phyloP scores from a whole-genome alignment of 106 monocot genomes.

The Allium cepa region DNA sequence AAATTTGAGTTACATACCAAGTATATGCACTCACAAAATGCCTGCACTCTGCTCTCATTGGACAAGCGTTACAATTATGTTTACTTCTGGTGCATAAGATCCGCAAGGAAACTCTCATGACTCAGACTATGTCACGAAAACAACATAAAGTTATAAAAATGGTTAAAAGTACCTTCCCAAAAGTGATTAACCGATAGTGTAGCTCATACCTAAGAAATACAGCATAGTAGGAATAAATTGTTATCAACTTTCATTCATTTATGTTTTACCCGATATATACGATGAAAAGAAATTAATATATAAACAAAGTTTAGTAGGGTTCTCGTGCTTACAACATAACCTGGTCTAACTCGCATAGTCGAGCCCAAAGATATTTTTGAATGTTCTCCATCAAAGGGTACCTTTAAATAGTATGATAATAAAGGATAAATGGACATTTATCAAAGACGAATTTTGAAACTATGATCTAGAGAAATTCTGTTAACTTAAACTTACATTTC shows the following conservation, averaged over 20 bases:
- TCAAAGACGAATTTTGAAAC: no score
- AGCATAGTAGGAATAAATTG: not conserved
- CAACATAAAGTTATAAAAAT: no score
- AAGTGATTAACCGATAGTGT: constrained; percentile 79
- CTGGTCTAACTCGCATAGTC: constrained; percentile 59
- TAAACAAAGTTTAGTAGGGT: not conserved
- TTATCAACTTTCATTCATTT: not conserved
- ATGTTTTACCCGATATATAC: no score
- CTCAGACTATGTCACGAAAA: not conserved
- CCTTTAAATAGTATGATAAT: no score
- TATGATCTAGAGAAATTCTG: no score
- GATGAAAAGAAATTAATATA: not conserved
- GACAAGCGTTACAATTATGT: constrained; percentile 73
- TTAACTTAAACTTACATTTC: constrained; percentile 54
- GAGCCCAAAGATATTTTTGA: constrained; percentile 69
- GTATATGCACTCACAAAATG: constrained; percentile 83
- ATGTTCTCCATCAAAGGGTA: constrained; percentile 84
- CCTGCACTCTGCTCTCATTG: constrained; percentile 69
- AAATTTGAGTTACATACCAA: constrained; percentile 23
- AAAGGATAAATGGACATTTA: no score
- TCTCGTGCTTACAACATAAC: constrained; percentile 24
- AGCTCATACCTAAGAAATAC: constrained; percentile 52
- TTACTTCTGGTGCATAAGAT: constrained; percentile 79
- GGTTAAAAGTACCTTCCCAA: constrained; percentile 51
- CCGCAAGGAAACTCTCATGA: constrained; percentile 20